Evolutionary conservation across 1,284 basidiomycete species (phyloP).

Genomic region (Irpex lacteus): DNA sequence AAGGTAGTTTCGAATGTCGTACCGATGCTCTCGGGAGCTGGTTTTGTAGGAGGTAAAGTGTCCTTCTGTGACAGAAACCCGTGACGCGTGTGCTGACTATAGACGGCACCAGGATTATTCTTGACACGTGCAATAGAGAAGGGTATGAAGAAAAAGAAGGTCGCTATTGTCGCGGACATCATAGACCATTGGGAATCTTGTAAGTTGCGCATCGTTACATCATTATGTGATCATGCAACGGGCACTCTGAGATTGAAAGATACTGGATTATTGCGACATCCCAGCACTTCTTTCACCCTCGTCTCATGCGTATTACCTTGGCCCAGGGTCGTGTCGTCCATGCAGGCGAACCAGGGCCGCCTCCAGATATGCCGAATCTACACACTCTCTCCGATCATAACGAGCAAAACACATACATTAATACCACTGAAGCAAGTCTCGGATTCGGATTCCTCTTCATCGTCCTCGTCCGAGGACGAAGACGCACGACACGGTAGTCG

Average conservation of each 20-base stretch:
- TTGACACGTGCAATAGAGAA: neutral
- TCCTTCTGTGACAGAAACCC: no score
- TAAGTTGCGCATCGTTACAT: neutral
- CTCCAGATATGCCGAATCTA: neutral
- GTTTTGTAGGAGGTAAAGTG: neutral
- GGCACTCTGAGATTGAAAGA: no score
- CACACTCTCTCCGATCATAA: neutral
- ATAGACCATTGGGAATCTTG: neutral
- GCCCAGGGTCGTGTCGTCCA: constrained; percentile 30
- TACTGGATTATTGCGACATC: neutral
- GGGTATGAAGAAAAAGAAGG: neutral
- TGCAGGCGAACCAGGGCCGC: constrained; percentile 18
- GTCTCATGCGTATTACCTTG: constrained; percentile 33
- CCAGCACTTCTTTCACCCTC: constrained; percentile 37
- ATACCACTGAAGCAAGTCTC: neutral
- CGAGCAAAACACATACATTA: neutral
- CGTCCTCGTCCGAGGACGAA: neutral
- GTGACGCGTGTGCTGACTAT: no score
- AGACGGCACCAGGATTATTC: neutral
- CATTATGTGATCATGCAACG: neutral
- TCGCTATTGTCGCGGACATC: neutral
- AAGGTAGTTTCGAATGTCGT: neutral
- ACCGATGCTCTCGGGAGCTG: neutral
- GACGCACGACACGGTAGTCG: neutral
- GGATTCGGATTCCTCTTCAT: neutral